phyloP scores from a whole-genome alignment of 495 filamentous ascomycete genomes.

The Corynascus novoguineensis region DNA sequence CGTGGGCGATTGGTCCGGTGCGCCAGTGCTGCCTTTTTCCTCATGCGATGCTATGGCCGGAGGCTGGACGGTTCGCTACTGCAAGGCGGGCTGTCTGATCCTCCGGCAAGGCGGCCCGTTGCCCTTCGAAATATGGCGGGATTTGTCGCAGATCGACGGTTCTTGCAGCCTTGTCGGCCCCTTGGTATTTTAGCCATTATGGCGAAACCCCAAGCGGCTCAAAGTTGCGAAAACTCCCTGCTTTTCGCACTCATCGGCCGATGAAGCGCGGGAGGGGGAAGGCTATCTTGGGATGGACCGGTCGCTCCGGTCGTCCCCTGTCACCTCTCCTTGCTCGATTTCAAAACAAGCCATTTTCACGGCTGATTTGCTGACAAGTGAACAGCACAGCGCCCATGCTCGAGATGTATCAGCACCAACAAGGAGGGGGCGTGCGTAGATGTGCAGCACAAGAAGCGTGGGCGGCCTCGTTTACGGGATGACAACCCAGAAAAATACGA shows the following conservation, averaged over 20 bases:
- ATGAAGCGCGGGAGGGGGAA: background rate
- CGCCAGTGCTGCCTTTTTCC: background rate
- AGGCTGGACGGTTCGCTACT: slow-evolving; percentile 22
- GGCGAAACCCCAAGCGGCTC: background rate
- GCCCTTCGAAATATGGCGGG: slow-evolving; percentile 20
- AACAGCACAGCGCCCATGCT: slow-evolving; percentile 58
- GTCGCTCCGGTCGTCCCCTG: background rate
- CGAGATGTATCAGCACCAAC: slow-evolving; percentile 55
- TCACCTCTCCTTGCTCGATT: background rate
- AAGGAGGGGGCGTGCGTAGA: slow-evolving; percentile 85
- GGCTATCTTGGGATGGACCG: slow-evolving; percentile 1
- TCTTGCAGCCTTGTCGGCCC: slow-evolving; percentile 3
- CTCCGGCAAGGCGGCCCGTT: slow-evolving; percentile 30
- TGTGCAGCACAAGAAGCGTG: slow-evolving; percentile 94
- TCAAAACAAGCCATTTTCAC: background rate
- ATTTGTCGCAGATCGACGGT: slow-evolving; percentile 18
- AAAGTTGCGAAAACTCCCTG: background rate
- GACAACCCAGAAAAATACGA: slow-evolving; percentile 59
- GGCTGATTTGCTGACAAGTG: slow-evolving; percentile 21
- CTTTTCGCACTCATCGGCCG: background rate
- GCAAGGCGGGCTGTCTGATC: slow-evolving; percentile 16
- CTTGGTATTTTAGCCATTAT: slow-evolving; percentile 22
- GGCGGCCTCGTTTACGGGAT: slow-evolving; percentile 84
- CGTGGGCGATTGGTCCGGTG: background rate
- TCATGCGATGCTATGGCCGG: background rate